phyloP scores from a whole-genome alignment of 768 basidiomycete species.

The Scleroderma bovista region DNA sequence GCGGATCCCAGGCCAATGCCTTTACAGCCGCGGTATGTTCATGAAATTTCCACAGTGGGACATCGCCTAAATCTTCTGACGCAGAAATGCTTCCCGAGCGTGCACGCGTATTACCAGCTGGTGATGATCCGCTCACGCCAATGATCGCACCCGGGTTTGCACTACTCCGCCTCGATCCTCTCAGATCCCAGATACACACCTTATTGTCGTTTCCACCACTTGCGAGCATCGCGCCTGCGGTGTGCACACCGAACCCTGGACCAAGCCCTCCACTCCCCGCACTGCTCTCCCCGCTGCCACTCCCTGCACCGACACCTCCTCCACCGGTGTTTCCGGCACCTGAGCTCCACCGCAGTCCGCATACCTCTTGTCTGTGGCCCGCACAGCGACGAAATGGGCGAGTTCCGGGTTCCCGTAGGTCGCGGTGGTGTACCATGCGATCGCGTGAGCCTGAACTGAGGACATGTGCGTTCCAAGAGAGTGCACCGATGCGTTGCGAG shows the following conservation, averaged over 20 bases:
- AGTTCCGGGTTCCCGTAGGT: constrained; percentile 67
- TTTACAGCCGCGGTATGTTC: constrained; percentile 98
- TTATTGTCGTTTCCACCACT: constrained; percentile 99
- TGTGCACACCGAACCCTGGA: constrained; percentile 18
- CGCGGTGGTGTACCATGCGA: constrained; percentile 85
- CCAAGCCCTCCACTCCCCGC: constrained; percentile 31
- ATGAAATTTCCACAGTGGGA: constrained; percentile 90
- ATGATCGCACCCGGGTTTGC: constrained; percentile 23
- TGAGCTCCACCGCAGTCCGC: constrained; percentile 86
- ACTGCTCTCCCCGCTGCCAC: constrained; percentile 10
- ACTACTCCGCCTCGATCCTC: constrained; percentile 45
- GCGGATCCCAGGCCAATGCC: constrained; percentile 97
- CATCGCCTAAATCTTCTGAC: constrained; percentile 37
- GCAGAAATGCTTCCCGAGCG: constrained; percentile 19
- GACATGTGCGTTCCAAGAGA: constrained; percentile 90
- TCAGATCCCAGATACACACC: constrained; percentile 93
- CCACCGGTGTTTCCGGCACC: constrained; percentile 21
- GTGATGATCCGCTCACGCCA: constrained; percentile 24
- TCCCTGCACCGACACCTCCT: constrained; percentile 4
- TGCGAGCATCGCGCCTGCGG: constrained; percentile 57
- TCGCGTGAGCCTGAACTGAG: constrained; percentile 91
- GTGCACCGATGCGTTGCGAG: constrained; percentile 81
- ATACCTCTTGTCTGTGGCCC: constrained; percentile 90
- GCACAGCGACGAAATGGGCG: constrained; percentile 67
- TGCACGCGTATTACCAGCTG: constrained; percentile 25